Evolutionary conservation across 2,329 filamentous ascomycete species (phyloP), one percentile per base, ranked within the genome.

Genomic region (Exophiala sp.): DNA sequence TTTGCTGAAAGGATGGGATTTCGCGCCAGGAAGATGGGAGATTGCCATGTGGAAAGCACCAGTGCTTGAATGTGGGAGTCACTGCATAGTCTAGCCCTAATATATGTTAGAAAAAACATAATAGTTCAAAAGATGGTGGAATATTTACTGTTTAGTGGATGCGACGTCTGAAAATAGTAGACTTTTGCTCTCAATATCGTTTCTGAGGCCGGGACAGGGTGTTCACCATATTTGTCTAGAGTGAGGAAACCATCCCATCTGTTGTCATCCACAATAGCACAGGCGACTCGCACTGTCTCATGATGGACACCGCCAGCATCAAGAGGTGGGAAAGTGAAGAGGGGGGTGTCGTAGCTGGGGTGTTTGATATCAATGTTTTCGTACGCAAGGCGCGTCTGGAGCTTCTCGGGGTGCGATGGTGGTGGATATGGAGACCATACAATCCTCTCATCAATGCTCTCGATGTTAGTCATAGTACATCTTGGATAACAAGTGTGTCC

Each of bases 11-110:
- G n/a, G 41, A 30, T 43, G 41, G 13, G 24, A 43, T 43, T 9
- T 43, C 22, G 9, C 16, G 22, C 29, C 41, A 43, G 22, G 22
- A 43, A 21, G 41, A 16, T 14, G 18, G 41, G 41, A 43, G 41
- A 16, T 43, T 43, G 22, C 18, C 41, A 16, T 32, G 23, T 29
- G 41, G 41, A 43, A 43, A 19, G 22, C 41, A 14, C 41, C 41
- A 43, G 41, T 43, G 41, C 16, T 43, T 24, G 24, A 32, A 43
- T 6, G 29, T 19, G n/a, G 41, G 23, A 18, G 24, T 30, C 11
- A 43, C 16, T 13, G 29, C 41, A 32, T 43, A 43, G 41, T 32
- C 41, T 11, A 43, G n/a, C 13, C 18, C 35, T n/a, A n/a, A n/a
- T n/a, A n/a, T n/a, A n/a, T n/a, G n/a, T n/a, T n/a, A n/a, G n/a